Base-by-base conservation (phyloP, 73 alveolate genomes). In the Paramecium biaurelia region DNA sequence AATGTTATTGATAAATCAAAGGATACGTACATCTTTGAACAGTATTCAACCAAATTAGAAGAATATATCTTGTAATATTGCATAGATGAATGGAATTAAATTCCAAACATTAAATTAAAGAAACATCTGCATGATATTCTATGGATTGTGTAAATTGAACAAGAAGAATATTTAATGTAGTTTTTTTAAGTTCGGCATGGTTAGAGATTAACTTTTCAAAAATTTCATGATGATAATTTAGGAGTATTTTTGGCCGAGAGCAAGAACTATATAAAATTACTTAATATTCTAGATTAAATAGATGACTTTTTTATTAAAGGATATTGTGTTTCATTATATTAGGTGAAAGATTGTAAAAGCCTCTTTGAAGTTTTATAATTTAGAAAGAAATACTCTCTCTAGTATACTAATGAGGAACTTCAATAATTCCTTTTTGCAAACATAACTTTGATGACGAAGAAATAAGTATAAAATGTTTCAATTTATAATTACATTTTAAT, bases 291-390 rank as follows among this genome's bases (percentile, higher is more conserved):
- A 8, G 90, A 79, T 79, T 24, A 43, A 34, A 47, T 79, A 5
- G 90, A 79, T 79, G 90, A 79, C 24, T 79, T 79, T 45, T 43
- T 42, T 8, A 45, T 43, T 1, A 79, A 79, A 47, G 90, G 90
- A 47, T 79, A 79, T 43, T 79, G 90, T 21, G 6, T 79, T 20
- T 43, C 70, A 11, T 20, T 79, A 5, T 79, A 79, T 79, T 18
- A 38, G 8, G 70, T 12, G 0, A 79, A 34, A 41, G 43, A 32
- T 42, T 30, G 24, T 23, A 30, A 41, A 20, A 79, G 63, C 15
- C 28, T 79, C 11, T 23, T 26, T 30, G 43, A 38, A 41, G 56
- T 79, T 42, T 12, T 79, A 7, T n/a, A 79, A 43, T 79, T 30
- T 47, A 38, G 90, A 79, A 41, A 38, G 26, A 43, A 10, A 23